Evolutionary conservation across 148 eudicot genomes (phyloP).

Genomic region (Amaranthus hypochondriacus): DNA sequence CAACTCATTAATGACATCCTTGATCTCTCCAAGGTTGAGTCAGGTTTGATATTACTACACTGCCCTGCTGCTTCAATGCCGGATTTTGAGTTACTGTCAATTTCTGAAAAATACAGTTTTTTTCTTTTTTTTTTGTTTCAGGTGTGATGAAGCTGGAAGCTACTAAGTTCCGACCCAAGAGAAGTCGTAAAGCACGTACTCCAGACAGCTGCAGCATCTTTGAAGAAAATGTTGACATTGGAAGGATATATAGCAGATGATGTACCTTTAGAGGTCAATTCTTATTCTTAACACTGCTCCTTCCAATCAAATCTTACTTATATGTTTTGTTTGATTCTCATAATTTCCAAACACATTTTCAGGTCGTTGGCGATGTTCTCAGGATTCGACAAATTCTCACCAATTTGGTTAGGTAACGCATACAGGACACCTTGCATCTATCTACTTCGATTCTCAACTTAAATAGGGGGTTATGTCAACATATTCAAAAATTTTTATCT

Average conservation of each 20-base stretch:
- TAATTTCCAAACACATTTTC: conserved; percentile 20
- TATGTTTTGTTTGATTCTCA: neutral
- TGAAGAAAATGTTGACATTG: conserved; percentile 63
- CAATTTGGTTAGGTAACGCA: conserved; percentile 74
- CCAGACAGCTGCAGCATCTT: conserved; percentile 91
- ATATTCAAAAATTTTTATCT: no score
- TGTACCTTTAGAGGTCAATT: conserved; percentile 70
- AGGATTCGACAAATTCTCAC: conserved; percentile 95
- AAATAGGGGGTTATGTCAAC: no score
- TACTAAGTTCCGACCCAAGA: conserved; percentile 88
- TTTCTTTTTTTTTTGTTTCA: conserved; percentile 12
- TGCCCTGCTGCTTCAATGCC: neutral
- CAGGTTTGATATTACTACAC: conserved; percentile 47
- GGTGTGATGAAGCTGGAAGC: conserved; percentile 96
- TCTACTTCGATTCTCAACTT: neutral
- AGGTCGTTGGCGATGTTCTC: conserved; percentile 92
- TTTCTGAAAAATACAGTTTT: neutral
- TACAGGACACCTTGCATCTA: neutral
- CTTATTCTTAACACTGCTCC: neutral
- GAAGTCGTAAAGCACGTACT: conserved; percentile 93
- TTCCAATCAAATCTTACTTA: no score
- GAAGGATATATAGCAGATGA: conserved; percentile 83
- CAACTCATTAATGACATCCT: conserved; percentile 93
- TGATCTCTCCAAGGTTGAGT: conserved; percentile 89
- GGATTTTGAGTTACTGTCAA: neutral